Evolutionary conservation across 768 basidiomycete genomes (phyloP).

Genomic region (Suillus weaverae): DNA sequence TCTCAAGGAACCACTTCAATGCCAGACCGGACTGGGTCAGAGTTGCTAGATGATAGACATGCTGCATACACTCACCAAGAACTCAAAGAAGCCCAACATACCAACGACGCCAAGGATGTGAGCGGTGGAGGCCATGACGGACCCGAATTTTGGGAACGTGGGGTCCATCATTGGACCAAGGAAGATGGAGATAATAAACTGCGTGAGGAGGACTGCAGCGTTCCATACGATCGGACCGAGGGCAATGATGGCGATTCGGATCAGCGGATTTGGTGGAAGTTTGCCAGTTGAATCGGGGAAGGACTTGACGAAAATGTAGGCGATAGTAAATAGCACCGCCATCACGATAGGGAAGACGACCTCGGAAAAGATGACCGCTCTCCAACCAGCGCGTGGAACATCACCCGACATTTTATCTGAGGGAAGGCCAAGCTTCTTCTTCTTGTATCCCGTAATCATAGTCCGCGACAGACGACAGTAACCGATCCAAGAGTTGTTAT

Average conservation of each 20-base stretch:
- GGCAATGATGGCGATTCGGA: slow-evolving; percentile 91
- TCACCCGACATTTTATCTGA: slow-evolving; percentile 97
- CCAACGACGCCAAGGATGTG: slow-evolving; percentile 83
- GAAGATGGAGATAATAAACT: slow-evolving; percentile 91
- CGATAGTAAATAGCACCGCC: slow-evolving; percentile 83
- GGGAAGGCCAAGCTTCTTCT: slow-evolving; percentile 93
- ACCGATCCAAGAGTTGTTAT: slow-evolving; percentile 98
- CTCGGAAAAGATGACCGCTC: slow-evolving; percentile 85
- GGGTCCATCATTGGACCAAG: slow-evolving; percentile 88
- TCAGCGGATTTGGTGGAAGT: slow-evolving; percentile 77
- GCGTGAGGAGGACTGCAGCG: slow-evolving; percentile 77
- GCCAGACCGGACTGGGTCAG: slow-evolving; percentile 14
- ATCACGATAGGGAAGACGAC: slow-evolving; percentile 83
- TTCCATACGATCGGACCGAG: slow-evolving; percentile 97
- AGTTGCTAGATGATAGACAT: background rate
- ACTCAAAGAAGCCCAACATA: slow-evolving; percentile 93
- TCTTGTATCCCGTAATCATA: slow-evolving; percentile 99
- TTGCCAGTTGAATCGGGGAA: slow-evolving; percentile 67
- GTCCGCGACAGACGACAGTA: slow-evolving; percentile 98
- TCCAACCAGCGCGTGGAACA: slow-evolving; percentile 91
- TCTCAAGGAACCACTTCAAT: slow-evolving; percentile 87
- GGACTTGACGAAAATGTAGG: slow-evolving; percentile 91
- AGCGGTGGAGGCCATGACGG: slow-evolving; percentile 87
- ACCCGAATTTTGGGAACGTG: slow-evolving; percentile 86
- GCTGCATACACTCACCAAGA: slow-evolving; percentile 62